These are phyloP conservation scores for Solanum chmielewskii DNA, from an alignment of 257 asterid genomes.

Conservation along the genomic window DNA sequence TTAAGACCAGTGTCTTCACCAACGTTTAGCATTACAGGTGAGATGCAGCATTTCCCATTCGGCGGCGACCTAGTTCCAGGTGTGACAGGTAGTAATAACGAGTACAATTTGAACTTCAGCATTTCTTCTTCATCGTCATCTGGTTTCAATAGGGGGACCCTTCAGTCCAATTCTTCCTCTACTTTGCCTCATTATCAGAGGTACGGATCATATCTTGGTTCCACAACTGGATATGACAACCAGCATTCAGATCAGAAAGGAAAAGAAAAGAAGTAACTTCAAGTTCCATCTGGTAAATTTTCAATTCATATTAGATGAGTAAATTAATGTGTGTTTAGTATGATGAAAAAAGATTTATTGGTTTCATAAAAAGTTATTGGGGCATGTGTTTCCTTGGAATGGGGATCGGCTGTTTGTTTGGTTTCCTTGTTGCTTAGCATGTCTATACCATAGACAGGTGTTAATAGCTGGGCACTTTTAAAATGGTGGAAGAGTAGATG, in stretches of 20 bases:
- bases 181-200: constrained; percentile 40
- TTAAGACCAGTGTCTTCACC: constrained; percentile 19
- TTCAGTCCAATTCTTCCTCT: constrained; percentile 71
- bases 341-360: constrained; percentile 5
- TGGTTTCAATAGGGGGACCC: constrained; percentile 50
- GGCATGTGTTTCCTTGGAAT: neutral
- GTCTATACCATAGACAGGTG: constrained; percentile 18
- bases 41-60: constrained; percentile 40
- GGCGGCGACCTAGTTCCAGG: constrained; percentile 28
- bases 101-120: constrained; percentile 39
- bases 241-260: constrained; percentile 21
- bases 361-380: constrained; percentile 8
- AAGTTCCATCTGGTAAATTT: constrained; percentile 18
- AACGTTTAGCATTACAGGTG: constrained; percentile 21
- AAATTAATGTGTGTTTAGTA: constrained; percentile 9
- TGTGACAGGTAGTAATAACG: constrained; percentile 1
- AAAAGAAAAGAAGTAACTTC: constrained; percentile 43
- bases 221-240: constrained; percentile 25
- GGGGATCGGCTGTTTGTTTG: constrained; percentile 11
- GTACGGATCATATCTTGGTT: constrained; percentile 40
- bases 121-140: constrained; percentile 12
- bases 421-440: constrained; percentile 27
- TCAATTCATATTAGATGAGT: neutral
- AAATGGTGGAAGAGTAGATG: neutral
- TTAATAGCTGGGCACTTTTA: neutral